These are phyloP conservation scores for Cenchrus purpureus DNA, from an alignment of 176 grass and related monocot species.

Conservation along the genomic window DNA sequence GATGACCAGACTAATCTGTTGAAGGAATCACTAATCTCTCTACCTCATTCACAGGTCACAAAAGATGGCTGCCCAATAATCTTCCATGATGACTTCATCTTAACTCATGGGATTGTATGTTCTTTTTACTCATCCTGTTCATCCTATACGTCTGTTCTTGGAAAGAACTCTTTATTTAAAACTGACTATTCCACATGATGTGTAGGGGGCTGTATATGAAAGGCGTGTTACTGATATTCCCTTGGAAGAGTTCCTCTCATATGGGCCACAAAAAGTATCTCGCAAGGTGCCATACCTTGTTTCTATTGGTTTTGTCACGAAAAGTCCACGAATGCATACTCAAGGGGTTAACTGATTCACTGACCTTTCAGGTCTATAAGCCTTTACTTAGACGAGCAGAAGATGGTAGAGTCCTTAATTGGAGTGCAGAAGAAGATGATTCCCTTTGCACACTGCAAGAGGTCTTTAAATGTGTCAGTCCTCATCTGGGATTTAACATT, in stretches of 20 bases:
- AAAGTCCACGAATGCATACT: background rate
- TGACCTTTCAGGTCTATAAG: constrained; percentile 62
- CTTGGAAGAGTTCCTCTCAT: constrained; percentile 83
- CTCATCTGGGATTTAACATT: constrained; percentile 82
- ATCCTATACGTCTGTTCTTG: background rate
- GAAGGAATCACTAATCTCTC: background rate
- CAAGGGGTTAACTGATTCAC: background rate
- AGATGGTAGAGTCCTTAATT: constrained; percentile 70
- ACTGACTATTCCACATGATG: constrained; percentile 10
- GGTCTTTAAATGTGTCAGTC: constrained; percentile 68
- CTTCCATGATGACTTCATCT: constrained; percentile 85
- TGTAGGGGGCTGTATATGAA: constrained; percentile 60
- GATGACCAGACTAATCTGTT: constrained; percentile 4
- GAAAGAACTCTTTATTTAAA: constrained; percentile 14
- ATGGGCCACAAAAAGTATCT: constrained; percentile 66
- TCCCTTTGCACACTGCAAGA: constrained; percentile 84
- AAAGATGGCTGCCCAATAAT: constrained; percentile 81
- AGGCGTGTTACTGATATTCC: constrained; percentile 69
- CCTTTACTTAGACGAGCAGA: constrained; percentile 63
- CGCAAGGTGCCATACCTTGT: constrained; percentile 46
- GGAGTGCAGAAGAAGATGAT: constrained; percentile 72
- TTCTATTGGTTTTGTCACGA: background rate
- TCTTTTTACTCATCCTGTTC: constrained; percentile 11
- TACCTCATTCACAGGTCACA: constrained; percentile 70
- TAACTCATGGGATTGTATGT: constrained; percentile 68